phyloP scores from a whole-genome alignment of 495 filamentous ascomycete species.

The Aspergillus nanangensis region DNA sequence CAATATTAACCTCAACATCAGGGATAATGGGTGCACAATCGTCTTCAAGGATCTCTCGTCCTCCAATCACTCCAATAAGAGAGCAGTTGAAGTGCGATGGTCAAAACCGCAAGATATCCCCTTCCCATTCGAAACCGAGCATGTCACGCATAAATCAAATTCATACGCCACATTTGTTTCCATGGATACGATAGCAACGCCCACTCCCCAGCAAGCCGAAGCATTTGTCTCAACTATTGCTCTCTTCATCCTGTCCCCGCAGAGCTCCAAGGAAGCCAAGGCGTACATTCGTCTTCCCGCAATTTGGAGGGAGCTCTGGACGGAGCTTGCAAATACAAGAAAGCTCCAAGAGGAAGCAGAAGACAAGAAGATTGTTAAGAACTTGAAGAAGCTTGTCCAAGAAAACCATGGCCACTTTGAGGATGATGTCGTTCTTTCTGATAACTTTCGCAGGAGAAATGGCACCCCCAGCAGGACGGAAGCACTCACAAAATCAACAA shows the following conservation, averaged over 20 bases:
- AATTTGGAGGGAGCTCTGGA: slow-evolving; percentile 81
- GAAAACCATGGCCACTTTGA: slow-evolving; percentile 45
- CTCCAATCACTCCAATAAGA: slow-evolving; percentile 67
- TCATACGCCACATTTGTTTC: slow-evolving; percentile 51
- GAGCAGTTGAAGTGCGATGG: slow-evolving; percentile 73
- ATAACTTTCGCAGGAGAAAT: slow-evolving; percentile 60
- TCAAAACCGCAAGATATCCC: slow-evolving; percentile 66
- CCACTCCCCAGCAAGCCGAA: slow-evolving; percentile 76
- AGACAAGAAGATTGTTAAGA: slow-evolving; percentile 59
- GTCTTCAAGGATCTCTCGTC: slow-evolving; percentile 64
- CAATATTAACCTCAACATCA: too few relatives aligned
- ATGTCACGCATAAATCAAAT: slow-evolving; percentile 38
- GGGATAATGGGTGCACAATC: slow-evolving; percentile 63
- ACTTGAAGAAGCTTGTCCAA: slow-evolving; percentile 43
- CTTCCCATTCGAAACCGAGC: slow-evolving; percentile 30
- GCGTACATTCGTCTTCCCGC: slow-evolving; percentile 71
- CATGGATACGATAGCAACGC: slow-evolving; percentile 73
- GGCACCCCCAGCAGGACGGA: slow-evolving; percentile 45
- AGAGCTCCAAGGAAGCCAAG: slow-evolving; percentile 79
- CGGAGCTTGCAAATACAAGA: slow-evolving; percentile 65
- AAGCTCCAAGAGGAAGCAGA: slow-evolving; percentile 62
- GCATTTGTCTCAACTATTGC: slow-evolving; percentile 77
- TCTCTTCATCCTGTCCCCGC: slow-evolving; percentile 73
- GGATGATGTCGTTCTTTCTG: slow-evolving; percentile 70
- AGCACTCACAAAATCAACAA: slow-evolving; percentile 31